Percentiles rank a stretch among this genome's conserved stretches.
These are phyloP conservation scores for Anisogramma anomala DNA, from an alignment of 2,329 filamentous ascomycete species.

Conservation along the genomic window DNA sequence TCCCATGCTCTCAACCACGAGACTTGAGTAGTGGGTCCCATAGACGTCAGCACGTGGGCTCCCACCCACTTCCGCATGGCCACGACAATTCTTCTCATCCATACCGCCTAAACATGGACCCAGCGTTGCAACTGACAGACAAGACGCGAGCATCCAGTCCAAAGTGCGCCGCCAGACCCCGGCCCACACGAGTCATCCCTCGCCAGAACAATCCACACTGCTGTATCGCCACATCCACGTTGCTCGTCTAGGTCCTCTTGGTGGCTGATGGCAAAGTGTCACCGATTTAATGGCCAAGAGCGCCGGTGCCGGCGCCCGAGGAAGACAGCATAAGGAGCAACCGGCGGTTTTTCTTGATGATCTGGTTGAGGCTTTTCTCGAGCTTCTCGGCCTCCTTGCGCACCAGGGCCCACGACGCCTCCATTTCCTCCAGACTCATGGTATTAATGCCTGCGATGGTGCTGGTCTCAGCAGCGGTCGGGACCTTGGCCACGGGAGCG, in stretches of 20 bases:
- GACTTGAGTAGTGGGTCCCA: too few relatives aligned
- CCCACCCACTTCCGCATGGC: too few relatives aligned
- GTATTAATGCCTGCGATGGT: conserved; percentile 40
- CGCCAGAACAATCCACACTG: conserved; percentile 10
- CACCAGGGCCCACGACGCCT: conserved; percentile 39
- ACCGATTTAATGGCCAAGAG: conserved; percentile 13
- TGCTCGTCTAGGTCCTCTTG: not conserved
- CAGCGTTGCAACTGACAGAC: conserved; percentile 7
- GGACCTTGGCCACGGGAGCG: not conserved
- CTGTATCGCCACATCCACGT: not conserved
- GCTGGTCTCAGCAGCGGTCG: conserved; percentile 15
- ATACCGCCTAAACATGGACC: too few relatives aligned
- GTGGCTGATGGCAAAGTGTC: not conserved
- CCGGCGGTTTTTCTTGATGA: conserved; percentile 49
- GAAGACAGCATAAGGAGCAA: conserved; percentile 30
- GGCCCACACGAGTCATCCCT: conserved; percentile 9
- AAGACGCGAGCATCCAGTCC: conserved; percentile 7
- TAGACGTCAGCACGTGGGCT: too few relatives aligned
- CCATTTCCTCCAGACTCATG: conserved; percentile 53
- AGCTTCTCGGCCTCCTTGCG: conserved; percentile 50
- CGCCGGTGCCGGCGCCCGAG: conserved; percentile 8
- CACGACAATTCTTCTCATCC: too few relatives aligned
- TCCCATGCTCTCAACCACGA: too few relatives aligned
- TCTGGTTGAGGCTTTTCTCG: conserved; percentile 48
- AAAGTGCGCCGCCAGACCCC: conserved; percentile 6